Evolutionary conservation across 2,329 filamentous ascomycete species (phyloP).

Genomic region (Elsinoe fawcettii): DNA sequence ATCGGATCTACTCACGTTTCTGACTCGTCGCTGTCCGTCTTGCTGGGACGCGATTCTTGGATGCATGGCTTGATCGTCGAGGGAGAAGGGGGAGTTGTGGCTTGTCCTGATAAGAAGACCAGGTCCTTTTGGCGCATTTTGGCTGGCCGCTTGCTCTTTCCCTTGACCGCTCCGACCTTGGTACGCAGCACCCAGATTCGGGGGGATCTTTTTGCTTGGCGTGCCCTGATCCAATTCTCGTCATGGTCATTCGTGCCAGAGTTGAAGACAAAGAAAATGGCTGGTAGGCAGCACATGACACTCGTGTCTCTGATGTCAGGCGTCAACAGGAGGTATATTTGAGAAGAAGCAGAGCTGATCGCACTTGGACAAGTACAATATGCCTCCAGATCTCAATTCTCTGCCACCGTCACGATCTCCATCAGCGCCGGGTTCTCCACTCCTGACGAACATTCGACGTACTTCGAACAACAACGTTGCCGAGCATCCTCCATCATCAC

Average conservation of each 20-base stretch:
- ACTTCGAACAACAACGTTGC: conserved; percentile 31
- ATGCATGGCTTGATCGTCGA: neutral
- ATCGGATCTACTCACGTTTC: neutral
- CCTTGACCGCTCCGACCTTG: neutral
- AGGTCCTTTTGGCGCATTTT: neutral
- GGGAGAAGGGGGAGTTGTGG: neutral
- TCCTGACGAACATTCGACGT: conserved; percentile 23
- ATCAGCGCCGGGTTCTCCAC: conserved; percentile 28
- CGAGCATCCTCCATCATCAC: conserved; percentile 49
- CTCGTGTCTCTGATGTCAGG: conserved; percentile 13
- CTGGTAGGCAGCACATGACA: neutral
- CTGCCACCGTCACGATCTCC: conserved; percentile 43
- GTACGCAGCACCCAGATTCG: neutral
- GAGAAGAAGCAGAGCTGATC: neutral
- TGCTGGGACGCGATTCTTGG: neutral
- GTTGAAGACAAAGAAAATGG: conserved; percentile 8
- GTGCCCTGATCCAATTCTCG: conserved; percentile 1
- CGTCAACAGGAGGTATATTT: neutral
- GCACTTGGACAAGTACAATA: conserved; percentile 22
- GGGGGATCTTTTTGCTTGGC: neutral
- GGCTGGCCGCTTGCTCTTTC: neutral
- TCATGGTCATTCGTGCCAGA: neutral
- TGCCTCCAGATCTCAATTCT: conserved; percentile 54
- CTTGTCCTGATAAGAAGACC: neutral
- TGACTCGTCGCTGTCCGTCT: neutral